A percentile compares a stretch with the other conserved stretches of the same genome.
phyloP scores from a whole-genome alignment of 176 grass and related monocot species.

The Poa pratensis region DNA sequence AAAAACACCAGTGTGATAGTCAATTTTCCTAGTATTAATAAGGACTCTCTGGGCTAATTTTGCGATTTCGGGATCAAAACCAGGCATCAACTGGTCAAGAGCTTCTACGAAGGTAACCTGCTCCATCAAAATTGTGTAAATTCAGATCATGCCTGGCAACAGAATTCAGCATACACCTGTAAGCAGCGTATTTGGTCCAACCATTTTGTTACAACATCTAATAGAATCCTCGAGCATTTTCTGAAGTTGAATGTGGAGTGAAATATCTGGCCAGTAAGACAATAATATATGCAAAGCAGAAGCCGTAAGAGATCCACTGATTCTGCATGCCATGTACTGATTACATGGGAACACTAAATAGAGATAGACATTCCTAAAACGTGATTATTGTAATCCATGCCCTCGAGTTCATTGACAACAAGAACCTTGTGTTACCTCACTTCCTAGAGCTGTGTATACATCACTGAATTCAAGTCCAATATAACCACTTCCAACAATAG shows the following conservation, averaged over 20 bases:
- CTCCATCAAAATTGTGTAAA: conserved; percentile 25
- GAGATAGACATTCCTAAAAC: background rate
- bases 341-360: background rate
- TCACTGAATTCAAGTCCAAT: conserved; percentile 99
- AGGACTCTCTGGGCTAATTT: conserved; percentile 95
- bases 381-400: conserved; percentile 12
- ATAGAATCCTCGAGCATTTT: conserved; percentile 36
- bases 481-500: conserved; percentile 98
- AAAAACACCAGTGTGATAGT: conserved; percentile 91
- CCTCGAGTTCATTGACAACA: conserved; percentile 22
- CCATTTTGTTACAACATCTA: conserved; percentile 9
- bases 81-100: conserved; percentile 96
- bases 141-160: conserved; percentile 27
- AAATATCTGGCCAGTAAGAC: conserved; percentile 6
- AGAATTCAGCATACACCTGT: conserved; percentile 14
- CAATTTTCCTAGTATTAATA: conserved; percentile 91
- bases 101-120: conserved; percentile 97
- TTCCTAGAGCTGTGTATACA: conserved; percentile 93
- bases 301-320: background rate
- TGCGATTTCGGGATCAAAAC: conserved; percentile 96
- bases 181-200: background rate
- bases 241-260: conserved; percentile 12
- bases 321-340: conserved; percentile 1
- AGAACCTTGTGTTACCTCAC: conserved; percentile 64
- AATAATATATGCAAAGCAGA: conserved; percentile 35